Evolutionary conservation across 352 stramenopile species (phyloP).

Genomic region (Plasmopara muralis): DNA sequence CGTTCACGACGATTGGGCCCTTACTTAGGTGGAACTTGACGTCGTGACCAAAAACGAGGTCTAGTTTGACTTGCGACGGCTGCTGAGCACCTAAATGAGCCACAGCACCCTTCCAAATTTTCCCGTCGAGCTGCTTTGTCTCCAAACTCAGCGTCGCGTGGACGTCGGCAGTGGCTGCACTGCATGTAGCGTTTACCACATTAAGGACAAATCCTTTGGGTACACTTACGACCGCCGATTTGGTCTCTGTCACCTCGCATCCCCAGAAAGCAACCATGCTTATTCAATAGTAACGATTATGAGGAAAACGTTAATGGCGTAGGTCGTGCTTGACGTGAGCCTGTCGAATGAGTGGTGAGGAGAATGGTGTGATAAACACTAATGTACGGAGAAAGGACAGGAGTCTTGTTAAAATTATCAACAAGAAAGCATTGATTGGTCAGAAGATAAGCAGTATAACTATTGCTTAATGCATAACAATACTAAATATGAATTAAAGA

Average conservation of each 20-base stretch:
- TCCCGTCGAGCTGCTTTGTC: conserved; percentile 56
- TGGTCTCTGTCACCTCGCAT: conserved; percentile 48
- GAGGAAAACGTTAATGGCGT: conserved; percentile 3
- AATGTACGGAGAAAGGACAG: too few relatives aligned
- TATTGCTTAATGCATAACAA: too few relatives aligned
- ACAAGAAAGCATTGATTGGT: too few relatives aligned
- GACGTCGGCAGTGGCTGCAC: conserved; percentile 14
- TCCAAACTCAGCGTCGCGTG: conserved; percentile 49
- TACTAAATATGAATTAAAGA: too few relatives aligned
- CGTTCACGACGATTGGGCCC: conserved; percentile 52
- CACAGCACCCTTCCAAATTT: conserved; percentile 59
- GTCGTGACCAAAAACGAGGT: conserved; percentile 71
- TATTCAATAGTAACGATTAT: not conserved
- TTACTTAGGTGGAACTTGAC: conserved; percentile 74
- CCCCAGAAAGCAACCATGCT: conserved; percentile 55
- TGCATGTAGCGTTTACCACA: conserved; percentile 45
- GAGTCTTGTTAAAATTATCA: too few relatives aligned
- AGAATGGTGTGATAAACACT: conserved; percentile 16
- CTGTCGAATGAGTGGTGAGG: conserved; percentile 20
- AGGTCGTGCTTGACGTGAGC: conserved; percentile 3
- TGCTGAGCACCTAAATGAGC: conserved; percentile 45
- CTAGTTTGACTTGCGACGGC: conserved; percentile 65
- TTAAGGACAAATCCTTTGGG: conserved; percentile 60
- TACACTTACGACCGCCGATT: conserved; percentile 42
- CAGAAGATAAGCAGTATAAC: too few relatives aligned